These are phyloP conservation scores for Auriscalpium vulgare DNA, from an alignment of 768 basidiomycete species.

Conservation along the genomic window DNA sequence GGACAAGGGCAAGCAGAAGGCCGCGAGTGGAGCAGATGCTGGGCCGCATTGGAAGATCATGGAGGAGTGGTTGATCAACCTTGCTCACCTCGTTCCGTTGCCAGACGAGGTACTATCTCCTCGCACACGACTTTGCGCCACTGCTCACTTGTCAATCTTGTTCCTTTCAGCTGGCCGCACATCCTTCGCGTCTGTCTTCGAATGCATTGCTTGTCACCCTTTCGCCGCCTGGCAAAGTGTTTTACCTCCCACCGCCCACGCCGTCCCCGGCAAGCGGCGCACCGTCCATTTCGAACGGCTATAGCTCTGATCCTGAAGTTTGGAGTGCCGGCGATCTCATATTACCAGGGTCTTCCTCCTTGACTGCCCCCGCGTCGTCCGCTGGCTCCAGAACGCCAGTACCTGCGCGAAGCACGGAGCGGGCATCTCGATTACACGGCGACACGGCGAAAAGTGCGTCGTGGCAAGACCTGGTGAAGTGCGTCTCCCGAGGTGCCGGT, in stretches of 20 bases:
- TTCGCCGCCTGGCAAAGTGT: slow-evolving; percentile 50
- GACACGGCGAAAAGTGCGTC: slow-evolving; percentile 38
- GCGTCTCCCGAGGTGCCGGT: slow-evolving; percentile 17
- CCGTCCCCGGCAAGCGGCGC: slow-evolving; percentile 27
- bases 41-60: slow-evolving; percentile 52
- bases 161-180: slow-evolving; percentile 27
- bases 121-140: slow-evolving; percentile 2
- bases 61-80: slow-evolving; percentile 58
- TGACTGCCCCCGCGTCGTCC: neutral
- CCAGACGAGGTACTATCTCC: slow-evolving; percentile 48
- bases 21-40: slow-evolving; percentile 5
- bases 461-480: slow-evolving; percentile 72
- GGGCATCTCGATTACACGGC: slow-evolving; percentile 12
- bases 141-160: neutral
- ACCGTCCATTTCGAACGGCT: slow-evolving; percentile 53
- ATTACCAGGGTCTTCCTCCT: slow-evolving; percentile 2
- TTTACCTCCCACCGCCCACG: slow-evolving; percentile 41
- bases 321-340: slow-evolving; percentile 24
- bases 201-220: slow-evolving; percentile 69
- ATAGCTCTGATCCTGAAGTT: slow-evolving; percentile 66
- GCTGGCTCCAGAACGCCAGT: neutral
- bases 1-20: slow-evolving; percentile 10
- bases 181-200: slow-evolving; percentile 47
- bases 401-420: neutral
- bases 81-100: slow-evolving; percentile 50